These are phyloP conservation scores for Diversispora epigaea DNA, from an alignment of 192 early-diverging fungal genomes.

Conservation along the genomic window DNA sequence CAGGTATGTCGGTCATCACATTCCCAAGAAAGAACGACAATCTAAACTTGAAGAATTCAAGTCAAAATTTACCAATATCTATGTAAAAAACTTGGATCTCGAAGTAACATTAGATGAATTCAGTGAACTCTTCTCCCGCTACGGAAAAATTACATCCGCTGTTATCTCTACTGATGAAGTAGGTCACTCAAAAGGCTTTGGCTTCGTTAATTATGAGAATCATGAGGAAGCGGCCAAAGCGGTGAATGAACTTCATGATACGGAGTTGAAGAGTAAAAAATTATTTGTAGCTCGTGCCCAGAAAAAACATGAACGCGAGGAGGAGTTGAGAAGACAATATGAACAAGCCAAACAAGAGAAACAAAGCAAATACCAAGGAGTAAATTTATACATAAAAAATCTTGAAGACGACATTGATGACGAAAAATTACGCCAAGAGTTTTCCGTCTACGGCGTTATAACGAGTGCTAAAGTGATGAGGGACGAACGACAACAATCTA, in stretches of 20 bases:
- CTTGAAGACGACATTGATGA: constrained; percentile 96
- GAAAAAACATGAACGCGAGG: constrained; percentile 97
- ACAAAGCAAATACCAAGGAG: constrained; percentile 97
- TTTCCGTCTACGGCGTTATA: constrained; percentile 92
- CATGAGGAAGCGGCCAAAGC: constrained; percentile 87
- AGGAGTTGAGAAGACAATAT: constrained; percentile 94
- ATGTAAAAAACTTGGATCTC: constrained; percentile 92
- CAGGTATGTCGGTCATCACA: constrained; percentile 86
- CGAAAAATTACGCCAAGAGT: constrained; percentile 94
- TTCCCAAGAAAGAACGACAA: constrained; percentile 89
- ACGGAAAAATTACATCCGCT: constrained; percentile 83
- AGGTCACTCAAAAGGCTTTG: constrained; percentile 89
- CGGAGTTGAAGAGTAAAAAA: constrained; percentile 85
- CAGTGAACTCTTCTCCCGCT: constrained; percentile 71
- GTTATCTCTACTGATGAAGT: constrained; percentile 73
- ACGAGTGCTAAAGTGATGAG: constrained; percentile 98
- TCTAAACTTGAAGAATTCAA: constrained; percentile 85
- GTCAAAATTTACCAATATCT: constrained; percentile 96
- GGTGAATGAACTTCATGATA: constrained; percentile 91
- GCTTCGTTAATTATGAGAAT: constrained; percentile 94
- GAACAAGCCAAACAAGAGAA: constrained; percentile 95
- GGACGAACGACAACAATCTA: constrained; percentile 84
- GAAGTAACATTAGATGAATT: constrained; percentile 81
- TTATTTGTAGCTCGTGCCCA: constrained; percentile 97
- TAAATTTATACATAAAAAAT: constrained; percentile 99